A percentile compares a stretch with the other conserved stretches of the same genome.
Conservation (phyloP, 495 filamentous ascomycete species). For the Neurospora discreta region DNA sequence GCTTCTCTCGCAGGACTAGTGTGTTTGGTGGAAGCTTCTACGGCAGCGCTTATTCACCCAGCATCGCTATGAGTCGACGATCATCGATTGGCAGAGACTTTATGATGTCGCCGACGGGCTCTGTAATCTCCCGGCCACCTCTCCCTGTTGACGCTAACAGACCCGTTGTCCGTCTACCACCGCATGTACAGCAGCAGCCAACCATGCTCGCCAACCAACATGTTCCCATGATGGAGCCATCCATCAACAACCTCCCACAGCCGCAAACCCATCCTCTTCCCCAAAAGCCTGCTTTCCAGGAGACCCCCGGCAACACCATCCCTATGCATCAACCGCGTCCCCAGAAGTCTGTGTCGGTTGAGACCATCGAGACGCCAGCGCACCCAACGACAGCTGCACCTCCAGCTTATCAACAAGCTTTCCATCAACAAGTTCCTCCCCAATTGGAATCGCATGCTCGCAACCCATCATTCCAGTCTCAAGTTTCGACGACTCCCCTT, state of each 20-base stretch:
- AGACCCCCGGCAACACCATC: slow-evolving; percentile 62
- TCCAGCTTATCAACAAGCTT: slow-evolving; percentile 66
- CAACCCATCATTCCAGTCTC: slow-evolving; percentile 64
- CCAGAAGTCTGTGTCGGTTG: slow-evolving; percentile 88
- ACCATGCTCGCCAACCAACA: neutral
- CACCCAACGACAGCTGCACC: slow-evolving; percentile 51
- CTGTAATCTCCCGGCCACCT: slow-evolving; percentile 57
- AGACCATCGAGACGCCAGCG: slow-evolving; percentile 85
- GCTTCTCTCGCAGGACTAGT: slow-evolving; percentile 61
- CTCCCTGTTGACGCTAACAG: slow-evolving; percentile 49
- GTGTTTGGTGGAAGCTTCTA: slow-evolving; percentile 64
- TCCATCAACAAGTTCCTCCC: slow-evolving; percentile 80
- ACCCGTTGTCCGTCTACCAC: slow-evolving; percentile 81
- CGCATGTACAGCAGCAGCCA: slow-evolving; percentile 36
- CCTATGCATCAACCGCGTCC: slow-evolving; percentile 95
- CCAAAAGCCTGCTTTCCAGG: slow-evolving; percentile 65
- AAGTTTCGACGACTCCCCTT: slow-evolving; percentile 74
- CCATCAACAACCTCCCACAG: slow-evolving; percentile 39
- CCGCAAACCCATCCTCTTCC: slow-evolving; percentile 50
- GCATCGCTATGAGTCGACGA: slow-evolving; percentile 78
- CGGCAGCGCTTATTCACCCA: slow-evolving; percentile 79
- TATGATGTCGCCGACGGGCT: slow-evolving; percentile 66
- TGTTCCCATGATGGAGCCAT: slow-evolving; percentile 20
- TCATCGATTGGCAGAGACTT: slow-evolving; percentile 77
- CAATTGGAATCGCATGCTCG: slow-evolving; percentile 57